phyloP scores from a whole-genome alignment of 805 yeast genomes.

The Saccharomycopsis sp. region DNA sequence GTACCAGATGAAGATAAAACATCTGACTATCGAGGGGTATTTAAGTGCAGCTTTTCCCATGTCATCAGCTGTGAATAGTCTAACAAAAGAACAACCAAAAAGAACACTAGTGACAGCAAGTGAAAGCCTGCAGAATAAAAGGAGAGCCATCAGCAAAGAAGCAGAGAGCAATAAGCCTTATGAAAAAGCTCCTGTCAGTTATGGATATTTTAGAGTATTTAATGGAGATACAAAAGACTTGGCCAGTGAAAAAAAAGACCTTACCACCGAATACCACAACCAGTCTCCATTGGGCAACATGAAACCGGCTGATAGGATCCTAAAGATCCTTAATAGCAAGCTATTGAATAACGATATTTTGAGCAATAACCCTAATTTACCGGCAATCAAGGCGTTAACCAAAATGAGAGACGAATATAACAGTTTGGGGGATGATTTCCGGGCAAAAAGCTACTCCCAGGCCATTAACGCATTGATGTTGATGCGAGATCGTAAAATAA shows the following conservation, averaged over 20 bases:
- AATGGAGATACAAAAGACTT: too few relatives aligned
- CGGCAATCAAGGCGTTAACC: slow-evolving; percentile 10
- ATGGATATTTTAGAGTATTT: too few relatives aligned
- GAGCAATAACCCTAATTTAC: slow-evolving; percentile 16
- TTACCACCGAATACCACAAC: too few relatives aligned
- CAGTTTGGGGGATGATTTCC: slow-evolving; percentile 32
- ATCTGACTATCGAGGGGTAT: background rate
- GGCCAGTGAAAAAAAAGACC: too few relatives aligned
- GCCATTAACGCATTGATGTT: slow-evolving; percentile 37
- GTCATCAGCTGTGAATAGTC: background rate
- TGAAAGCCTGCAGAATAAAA: too few relatives aligned
- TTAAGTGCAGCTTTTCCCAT: background rate
- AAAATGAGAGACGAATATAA: slow-evolving; percentile 23
- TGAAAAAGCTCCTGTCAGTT: too few relatives aligned
- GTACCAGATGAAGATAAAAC: background rate
- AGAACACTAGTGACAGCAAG: too few relatives aligned
- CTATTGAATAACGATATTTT: slow-evolving; percentile 1
- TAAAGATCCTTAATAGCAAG: slow-evolving; percentile 9
- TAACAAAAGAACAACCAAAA: background rate
- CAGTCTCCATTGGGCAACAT: too few relatives aligned
- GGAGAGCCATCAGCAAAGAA: too few relatives aligned
- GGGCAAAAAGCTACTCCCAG: slow-evolving; percentile 36
- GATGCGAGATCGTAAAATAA: slow-evolving; percentile 27
- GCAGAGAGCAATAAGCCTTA: too few relatives aligned
- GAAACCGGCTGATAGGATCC: background rate